These are phyloP conservation scores for Agaricus subrufescens DNA, from an alignment of 768 basidiomycete genomes.

Conservation along the genomic window DNA sequence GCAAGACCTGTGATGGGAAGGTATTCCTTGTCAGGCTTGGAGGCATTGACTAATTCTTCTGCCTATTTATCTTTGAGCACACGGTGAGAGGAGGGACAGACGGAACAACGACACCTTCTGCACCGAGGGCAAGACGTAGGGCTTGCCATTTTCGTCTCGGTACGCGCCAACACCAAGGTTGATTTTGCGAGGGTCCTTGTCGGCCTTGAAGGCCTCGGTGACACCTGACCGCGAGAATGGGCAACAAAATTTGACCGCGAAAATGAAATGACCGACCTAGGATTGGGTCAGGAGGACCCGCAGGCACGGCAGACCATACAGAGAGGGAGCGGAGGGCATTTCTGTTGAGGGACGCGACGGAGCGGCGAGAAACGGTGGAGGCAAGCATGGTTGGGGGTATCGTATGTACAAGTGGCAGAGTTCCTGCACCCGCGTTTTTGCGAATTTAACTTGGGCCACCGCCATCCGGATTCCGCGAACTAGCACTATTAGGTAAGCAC, in stretches of 20 bases:
- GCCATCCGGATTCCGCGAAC: too few relatives aligned
- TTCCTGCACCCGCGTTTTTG: background rate
- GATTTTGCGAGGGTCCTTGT: constrained; percentile 88
- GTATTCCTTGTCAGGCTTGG: constrained; percentile 89
- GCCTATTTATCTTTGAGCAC: constrained; percentile 42
- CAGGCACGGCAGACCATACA: constrained; percentile 77
- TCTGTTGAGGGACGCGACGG: constrained; percentile 30
- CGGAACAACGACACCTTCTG: constrained; percentile 55
- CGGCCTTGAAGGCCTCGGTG: constrained; percentile 95
- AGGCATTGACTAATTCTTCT: constrained; percentile 63
- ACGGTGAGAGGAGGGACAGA: background rate
- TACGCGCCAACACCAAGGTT: constrained; percentile 98
- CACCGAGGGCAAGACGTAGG: constrained; percentile 87
- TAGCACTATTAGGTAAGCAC: too few relatives aligned
- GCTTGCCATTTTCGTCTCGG: constrained; percentile 91
- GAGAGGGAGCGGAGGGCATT: constrained; percentile 49
- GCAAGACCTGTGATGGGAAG: constrained; percentile 90
- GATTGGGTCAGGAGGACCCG: constrained; percentile 91
- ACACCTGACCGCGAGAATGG: constrained; percentile 48
- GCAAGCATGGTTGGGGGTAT: constrained; percentile 32
- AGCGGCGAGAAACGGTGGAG: constrained; percentile 49
- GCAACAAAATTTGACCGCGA: constrained; percentile 4
- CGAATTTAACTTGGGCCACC: constrained; percentile 6
- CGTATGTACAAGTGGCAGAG: constrained; percentile 19
- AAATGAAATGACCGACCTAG: constrained; percentile 51